Conservation (phyloP, 208 protist species). For the Histomonas meleagridis region DNA sequence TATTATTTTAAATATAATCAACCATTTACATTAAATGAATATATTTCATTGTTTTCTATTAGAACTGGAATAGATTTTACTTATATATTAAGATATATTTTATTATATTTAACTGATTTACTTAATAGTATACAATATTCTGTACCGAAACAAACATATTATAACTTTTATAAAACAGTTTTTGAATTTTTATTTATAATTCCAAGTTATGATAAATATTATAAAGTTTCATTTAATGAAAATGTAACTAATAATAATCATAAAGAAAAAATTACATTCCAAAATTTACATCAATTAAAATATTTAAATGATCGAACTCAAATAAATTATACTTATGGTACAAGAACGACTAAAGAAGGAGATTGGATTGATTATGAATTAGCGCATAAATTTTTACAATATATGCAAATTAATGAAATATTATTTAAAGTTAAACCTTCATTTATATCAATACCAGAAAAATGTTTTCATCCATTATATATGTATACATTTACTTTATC, state of each 20-base stretch:
- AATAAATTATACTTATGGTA: neutral
- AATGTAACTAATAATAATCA: neutral
- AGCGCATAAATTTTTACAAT: neutral
- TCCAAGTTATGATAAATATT: neutral
- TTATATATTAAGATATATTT: too few species aligned
- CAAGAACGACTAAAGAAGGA: neutral
- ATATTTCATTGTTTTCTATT: neutral
- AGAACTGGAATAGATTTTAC: too few species aligned
- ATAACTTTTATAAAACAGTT: neutral
- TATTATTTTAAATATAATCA: neutral
- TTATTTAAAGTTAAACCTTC: neutral
- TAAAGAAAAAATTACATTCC: neutral
- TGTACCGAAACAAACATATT: neutral
- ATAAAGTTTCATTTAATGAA: neutral
- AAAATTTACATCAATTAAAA: conserved; percentile 9
- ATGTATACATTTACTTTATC: neutral
- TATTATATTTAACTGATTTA: too few species aligned
- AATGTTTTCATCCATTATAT: neutral
- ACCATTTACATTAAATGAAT: neutral
- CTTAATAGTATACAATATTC: neutral
- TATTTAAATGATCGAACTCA: neutral
- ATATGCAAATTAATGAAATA: neutral
- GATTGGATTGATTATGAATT: neutral
- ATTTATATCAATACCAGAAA: neutral
- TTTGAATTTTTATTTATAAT: conserved; percentile 16